These are phyloP conservation scores for Paraconiothyrium sp. DNA, from an alignment of 2,329 filamentous ascomycete genomes.

Conservation along the genomic window DNA sequence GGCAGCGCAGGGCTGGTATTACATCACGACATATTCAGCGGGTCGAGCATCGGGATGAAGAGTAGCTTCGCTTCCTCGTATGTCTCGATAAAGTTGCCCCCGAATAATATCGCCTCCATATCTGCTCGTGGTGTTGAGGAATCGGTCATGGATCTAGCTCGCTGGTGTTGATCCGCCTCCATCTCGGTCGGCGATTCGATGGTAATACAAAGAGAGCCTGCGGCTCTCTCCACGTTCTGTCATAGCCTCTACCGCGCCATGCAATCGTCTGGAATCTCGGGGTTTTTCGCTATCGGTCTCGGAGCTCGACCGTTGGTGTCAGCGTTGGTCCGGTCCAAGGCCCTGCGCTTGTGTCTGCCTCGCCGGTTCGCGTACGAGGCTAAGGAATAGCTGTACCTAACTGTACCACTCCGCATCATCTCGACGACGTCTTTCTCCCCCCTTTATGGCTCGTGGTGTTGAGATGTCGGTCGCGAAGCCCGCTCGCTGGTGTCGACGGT, in stretches of 20 bases:
- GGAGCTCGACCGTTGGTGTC: neutral
- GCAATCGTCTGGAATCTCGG: neutral
- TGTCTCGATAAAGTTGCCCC: neutral
- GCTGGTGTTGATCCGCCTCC: neutral
- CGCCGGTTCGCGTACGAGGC: neutral
- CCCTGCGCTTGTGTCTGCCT: neutral
- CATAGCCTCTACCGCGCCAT: neutral
- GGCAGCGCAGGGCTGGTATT: neutral
- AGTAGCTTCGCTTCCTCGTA: neutral
- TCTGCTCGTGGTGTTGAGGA: neutral
- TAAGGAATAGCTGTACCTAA: neutral
- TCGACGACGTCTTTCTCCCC: neutral
- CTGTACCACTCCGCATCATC: neutral
- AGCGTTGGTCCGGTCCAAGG: neutral
- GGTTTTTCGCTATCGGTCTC: neutral
- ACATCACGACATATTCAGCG: neutral
- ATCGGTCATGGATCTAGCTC: neutral
- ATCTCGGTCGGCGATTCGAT: neutral
- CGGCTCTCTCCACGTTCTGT: neutral
- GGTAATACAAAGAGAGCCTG: neutral
- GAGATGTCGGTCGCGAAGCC: neutral
- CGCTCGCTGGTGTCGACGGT: neutral
- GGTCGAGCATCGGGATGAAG: neutral
- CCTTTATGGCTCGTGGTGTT: neutral
- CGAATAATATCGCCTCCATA: neutral